phyloP scores from a whole-genome alignment of 75 land plant species.

The Selaginella moellendorffii region DNA sequence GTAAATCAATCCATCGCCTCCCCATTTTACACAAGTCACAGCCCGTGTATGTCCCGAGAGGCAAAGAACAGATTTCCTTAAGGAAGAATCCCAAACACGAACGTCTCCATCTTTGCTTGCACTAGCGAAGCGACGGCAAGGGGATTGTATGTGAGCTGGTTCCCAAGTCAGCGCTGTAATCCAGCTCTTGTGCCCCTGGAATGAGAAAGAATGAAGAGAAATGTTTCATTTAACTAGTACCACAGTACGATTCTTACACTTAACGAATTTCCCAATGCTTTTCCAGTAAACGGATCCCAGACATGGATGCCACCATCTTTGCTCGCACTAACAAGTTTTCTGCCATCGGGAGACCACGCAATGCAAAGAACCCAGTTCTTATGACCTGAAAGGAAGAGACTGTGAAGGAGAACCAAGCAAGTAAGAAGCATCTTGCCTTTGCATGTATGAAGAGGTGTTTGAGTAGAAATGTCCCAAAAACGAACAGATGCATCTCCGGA shows the following conservation, averaged over 20 bases:
- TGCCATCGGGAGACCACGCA: constrained; percentile 97
- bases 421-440: no score
- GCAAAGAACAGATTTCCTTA: constrained; percentile 48
- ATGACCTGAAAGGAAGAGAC: constrained; percentile 42
- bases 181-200: constrained; percentile 95
- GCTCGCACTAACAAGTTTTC: constrained; percentile 84
- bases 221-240: no score
- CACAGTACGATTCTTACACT: constrained; percentile 44
- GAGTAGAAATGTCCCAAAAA: constrained; percentile 91
- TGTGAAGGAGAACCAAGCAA: no score
- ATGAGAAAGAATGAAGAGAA: no score
- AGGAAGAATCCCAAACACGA: constrained; percentile 71
- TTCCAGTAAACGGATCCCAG: constrained; percentile 89
- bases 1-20: constrained; percentile 89
- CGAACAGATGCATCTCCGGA: constrained; percentile 96
- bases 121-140: constrained; percentile 93
- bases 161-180: constrained; percentile 97
- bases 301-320: constrained; percentile 64
- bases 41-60: constrained; percentile 91
- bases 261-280: constrained; percentile 54
- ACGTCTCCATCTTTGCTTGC: constrained; percentile 98
- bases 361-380: constrained; percentile 95
- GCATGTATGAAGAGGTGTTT: constrained; percentile 78
- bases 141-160: constrained; percentile 73
- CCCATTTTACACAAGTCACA: constrained; percentile 96